Evolutionary conservation across 441 rosid genomes (phyloP), one percentile per base, ranked within the genome.

Genomic region (Bocquillonia castaneifolia): DNA sequence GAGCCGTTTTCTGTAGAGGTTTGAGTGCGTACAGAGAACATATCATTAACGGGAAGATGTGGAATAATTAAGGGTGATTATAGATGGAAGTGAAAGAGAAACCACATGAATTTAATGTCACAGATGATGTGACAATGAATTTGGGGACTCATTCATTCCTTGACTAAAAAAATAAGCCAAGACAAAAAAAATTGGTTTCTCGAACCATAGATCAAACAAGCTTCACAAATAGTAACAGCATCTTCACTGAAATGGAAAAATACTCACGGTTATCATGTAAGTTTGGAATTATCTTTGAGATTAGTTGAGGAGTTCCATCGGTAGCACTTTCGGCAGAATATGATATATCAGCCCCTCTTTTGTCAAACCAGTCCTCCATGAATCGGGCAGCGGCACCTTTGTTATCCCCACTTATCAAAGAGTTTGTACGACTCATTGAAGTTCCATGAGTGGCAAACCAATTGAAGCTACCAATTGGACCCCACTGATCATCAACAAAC

Each of bases 381-480:
- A 91, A 79, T 63, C 98, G 85, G 15, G 98, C 90, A 67, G 96
- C 98, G 64, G 97, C 82, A 6, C 98, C 98, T 82, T 93, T 93
- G 87, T 93, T 93, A 79, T 93, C 98, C 74, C 98, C 98, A 76
- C 97, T 91, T 66, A 91, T 85, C 80, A 91, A 80, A 28, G 97
- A 84, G 87, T 93, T 91, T 71, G 95, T 70, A 65, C 98, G 97
- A 66, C 97, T 88, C 98, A 91, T 93, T 76, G 97, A 93, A 61
- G 98, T 91, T 72, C 98, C 98, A 69, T 93, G 98, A 64, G 97
- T 93, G 54, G 98, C 89, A 83, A 93, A 93, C 97, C 96, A 91
- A 72, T 89, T 93, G 80, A 93, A 91, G 83, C 96, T 89, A 63
- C 98, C 97, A 20, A 91, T 82, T 20, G 98, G 86, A 59, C 98